phyloP scores from a whole-genome alignment of 2,329 filamentous ascomycete genomes.

The Lanzia echinophila region DNA sequence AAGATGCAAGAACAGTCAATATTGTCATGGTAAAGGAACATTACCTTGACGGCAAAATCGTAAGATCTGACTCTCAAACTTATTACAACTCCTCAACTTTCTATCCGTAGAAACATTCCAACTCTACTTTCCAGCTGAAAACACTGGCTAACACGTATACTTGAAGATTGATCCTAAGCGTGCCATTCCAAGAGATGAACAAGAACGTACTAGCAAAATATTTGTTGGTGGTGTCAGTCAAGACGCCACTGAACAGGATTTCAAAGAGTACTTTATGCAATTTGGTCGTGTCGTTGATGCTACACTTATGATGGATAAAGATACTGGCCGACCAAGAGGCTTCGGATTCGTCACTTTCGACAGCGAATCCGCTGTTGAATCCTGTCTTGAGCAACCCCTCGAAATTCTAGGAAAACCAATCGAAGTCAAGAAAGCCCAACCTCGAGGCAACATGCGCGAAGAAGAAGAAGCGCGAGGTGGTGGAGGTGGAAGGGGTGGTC shows the following conservation, averaged over 20 bases:
- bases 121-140: constrained; percentile 27
- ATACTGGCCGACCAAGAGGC: constrained; percentile 90
- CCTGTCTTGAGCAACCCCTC: constrained; percentile 74
- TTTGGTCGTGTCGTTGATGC: constrained; percentile 96
- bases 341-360: constrained; percentile 99
- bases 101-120: constrained; percentile 17
- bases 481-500: constrained; percentile 47
- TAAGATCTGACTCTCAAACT: constrained; percentile 44
- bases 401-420: constrained; percentile 95
- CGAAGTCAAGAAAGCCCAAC: constrained; percentile 97
- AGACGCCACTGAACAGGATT: constrained; percentile 92
- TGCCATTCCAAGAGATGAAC: constrained; percentile 93
- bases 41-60: constrained; percentile 95
- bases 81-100: constrained; percentile 11
- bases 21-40: constrained; percentile 99
- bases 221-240: constrained; percentile 97
- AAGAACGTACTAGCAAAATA: constrained; percentile 97
- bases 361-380: constrained; percentile 88
- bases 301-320: constrained; percentile 99
- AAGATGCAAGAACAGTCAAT: constrained; percentile 95
- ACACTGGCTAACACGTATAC: constrained; percentile 18
- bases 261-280: constrained; percentile 93
- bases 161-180: constrained; percentile 86
- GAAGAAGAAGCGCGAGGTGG: constrained; percentile 64
- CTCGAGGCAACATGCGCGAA: constrained; percentile 86